phyloP scores from a whole-genome alignment of 257 asterid genomes.

The Salvia hispanica region DNA sequence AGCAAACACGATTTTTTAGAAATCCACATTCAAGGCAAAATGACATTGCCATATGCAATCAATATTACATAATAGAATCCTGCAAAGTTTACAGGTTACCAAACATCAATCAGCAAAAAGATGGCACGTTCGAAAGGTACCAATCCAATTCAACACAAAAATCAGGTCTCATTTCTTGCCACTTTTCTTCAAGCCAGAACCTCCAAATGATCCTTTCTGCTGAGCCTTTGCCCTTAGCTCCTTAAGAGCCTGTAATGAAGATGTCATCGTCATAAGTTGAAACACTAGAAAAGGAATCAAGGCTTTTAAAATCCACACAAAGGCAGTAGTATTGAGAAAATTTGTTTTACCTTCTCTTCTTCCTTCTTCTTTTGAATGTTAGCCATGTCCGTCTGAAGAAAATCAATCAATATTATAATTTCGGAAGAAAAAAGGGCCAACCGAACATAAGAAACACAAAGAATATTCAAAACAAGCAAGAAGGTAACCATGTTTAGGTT shows the following conservation, averaged over 20 bases:
- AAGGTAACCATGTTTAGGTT: background rate
- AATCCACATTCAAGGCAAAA: too few relatives aligned
- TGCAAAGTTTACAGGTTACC: too few relatives aligned
- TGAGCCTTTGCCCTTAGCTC: slow-evolving; percentile 81
- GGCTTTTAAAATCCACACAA: background rate
- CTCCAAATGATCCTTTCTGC: slow-evolving; percentile 73
- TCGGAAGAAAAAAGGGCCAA: background rate
- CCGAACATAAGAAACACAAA: background rate
- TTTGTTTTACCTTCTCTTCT: slow-evolving; percentile 68
- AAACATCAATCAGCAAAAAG: slow-evolving; percentile 17
- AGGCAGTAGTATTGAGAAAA: background rate
- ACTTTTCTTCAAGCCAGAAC: slow-evolving; percentile 86
- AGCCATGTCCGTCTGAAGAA: slow-evolving; percentile 63
- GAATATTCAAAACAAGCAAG: background rate
- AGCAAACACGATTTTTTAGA: too few relatives aligned
- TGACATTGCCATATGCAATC: too few relatives aligned
- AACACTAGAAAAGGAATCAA: background rate
- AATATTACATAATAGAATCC: too few relatives aligned
- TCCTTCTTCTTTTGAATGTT: slow-evolving; percentile 80
- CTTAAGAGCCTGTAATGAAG: slow-evolving; percentile 59
- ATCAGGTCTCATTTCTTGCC: slow-evolving; percentile 64
- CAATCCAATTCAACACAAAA: background rate
- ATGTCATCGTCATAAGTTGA: background rate
- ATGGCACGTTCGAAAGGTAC: background rate
- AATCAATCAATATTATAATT: background rate